phyloP scores from a whole-genome alignment of 345 rosid genomes.

The Lenwebbia sp. region DNA sequence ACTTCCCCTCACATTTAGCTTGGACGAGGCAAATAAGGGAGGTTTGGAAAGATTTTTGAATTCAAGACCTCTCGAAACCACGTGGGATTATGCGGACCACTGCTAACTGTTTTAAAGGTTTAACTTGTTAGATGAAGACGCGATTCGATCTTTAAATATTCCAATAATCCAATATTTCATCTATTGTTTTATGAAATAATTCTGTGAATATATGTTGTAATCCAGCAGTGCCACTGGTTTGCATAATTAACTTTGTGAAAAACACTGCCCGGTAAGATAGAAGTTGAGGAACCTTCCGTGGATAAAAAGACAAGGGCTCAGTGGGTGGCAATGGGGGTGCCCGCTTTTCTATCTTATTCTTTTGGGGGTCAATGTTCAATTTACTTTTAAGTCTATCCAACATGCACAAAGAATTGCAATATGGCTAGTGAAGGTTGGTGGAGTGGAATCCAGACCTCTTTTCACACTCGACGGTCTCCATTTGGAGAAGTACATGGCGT shows the following conservation, averaged over 20 bases:
- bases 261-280: neutral
- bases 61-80: neutral
- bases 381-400: neutral
- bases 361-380: neutral
- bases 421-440: neutral
- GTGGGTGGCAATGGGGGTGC: neutral
- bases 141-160: neutral
- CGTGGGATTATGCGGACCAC: no score
- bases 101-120: neutral
- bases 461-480: neutral
- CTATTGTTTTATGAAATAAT: neutral
- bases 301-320: neutral
- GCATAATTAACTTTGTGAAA: neutral
- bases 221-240: neutral
- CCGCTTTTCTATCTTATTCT: neutral
- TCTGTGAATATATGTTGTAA: neutral
- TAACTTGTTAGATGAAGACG: neutral
- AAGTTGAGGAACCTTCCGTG: neutral
- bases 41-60: neutral
- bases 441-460: constrained; percentile 4
- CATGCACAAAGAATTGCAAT: neutral
- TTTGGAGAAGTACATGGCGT: neutral
- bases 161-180: neutral
- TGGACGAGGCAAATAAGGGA: neutral
- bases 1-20: neutral